Percentiles rank a stretch among this genome's conserved stretches.
Conservation (phyloP, 371 early-diverging fungal species). For the Syncephalis fuscata region DNA sequence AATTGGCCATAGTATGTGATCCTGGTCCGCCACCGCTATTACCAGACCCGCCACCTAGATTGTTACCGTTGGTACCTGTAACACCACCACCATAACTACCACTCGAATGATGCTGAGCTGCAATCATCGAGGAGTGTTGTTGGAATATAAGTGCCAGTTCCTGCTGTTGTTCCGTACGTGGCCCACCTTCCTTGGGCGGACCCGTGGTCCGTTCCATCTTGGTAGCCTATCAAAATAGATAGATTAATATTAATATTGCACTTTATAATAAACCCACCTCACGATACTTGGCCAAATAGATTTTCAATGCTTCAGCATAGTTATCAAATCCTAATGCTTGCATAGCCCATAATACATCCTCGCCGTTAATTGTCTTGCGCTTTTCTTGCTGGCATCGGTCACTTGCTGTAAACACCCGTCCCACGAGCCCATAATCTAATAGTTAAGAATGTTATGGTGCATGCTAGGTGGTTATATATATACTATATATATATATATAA, state of each 20-base stretch:
- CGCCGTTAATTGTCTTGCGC: conserved; percentile 98
- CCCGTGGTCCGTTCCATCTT: conserved; percentile 26
- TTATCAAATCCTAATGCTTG: conserved; percentile 96
- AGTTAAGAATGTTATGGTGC: too few species aligned
- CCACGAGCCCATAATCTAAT: too few species aligned
- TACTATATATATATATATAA: background rate
- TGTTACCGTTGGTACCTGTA: too few species aligned
- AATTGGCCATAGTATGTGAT: conserved; percentile 1
- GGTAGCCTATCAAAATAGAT: conserved; percentile 18
- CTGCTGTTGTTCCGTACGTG: too few species aligned
- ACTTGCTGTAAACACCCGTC: conserved; percentile 64
- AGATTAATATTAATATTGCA: background rate
- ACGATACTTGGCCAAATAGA: conserved; percentile 83
- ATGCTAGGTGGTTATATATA: too few species aligned
- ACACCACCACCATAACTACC: too few species aligned
- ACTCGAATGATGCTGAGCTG: too few species aligned
- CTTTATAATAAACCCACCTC: conserved; percentile 28
- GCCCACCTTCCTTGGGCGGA: conserved; percentile 24
- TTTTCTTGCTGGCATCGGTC: conserved; percentile 93
- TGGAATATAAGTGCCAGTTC: too few species aligned
- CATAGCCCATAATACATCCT: conserved; percentile 99
- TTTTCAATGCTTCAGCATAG: conserved; percentile 88
- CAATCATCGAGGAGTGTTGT: too few species aligned
- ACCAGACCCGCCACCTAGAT: background rate
- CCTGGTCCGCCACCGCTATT: background rate